These are phyloP conservation scores for Oemleria cerasiformis DNA, from an alignment of 306 rosid genomes.

Conservation along the genomic window DNA sequence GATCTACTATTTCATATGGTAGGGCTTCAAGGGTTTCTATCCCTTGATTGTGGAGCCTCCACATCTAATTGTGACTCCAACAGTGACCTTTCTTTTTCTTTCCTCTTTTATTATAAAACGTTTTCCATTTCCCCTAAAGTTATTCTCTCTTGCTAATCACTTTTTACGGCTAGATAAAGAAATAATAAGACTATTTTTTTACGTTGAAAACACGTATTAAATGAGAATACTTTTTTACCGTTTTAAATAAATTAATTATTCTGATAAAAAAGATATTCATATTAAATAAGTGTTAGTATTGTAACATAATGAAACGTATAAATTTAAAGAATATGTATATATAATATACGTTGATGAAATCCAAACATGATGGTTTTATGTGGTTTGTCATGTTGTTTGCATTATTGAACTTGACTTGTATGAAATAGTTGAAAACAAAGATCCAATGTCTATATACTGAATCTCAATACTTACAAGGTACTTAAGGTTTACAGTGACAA, in stretches of 20 bases:
- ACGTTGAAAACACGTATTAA: too few relatives aligned
- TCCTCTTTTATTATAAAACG: background rate
- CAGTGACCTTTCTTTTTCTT: constrained; percentile 3
- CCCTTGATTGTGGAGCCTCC: constrained; percentile 23
- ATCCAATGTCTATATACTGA: background rate
- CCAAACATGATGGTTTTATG: background rate
- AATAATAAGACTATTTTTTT: background rate
- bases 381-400: background rate
- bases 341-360: background rate
- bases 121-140: background rate
- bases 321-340: too few relatives aligned
- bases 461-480: background rate
- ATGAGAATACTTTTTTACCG: too few relatives aligned
- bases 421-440: background rate
- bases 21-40: constrained; percentile 27
- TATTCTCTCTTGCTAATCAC: background rate
- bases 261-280: too few relatives aligned
- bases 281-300: too few relatives aligned
- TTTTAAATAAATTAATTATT: too few relatives aligned
- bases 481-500: background rate
- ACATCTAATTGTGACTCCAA: background rate
- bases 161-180: background rate
- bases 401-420: background rate
- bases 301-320: too few relatives aligned
- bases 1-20: constrained; percentile 9